Percentiles rank a stretch among this genome's conserved stretches.
phyloP scores from a whole-genome alignment of 345 rosid genomes.

The Garcia nutans region DNA sequence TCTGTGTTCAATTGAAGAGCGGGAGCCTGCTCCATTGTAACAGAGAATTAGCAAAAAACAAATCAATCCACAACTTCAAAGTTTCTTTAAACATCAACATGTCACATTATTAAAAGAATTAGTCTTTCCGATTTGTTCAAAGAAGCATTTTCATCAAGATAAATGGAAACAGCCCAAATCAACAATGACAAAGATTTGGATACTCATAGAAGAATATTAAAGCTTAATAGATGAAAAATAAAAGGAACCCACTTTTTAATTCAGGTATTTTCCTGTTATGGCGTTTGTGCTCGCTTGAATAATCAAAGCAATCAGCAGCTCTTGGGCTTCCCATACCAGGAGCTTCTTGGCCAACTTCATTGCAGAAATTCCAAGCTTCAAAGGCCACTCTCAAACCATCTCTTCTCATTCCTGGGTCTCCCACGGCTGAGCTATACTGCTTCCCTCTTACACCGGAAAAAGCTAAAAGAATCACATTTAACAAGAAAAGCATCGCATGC shows the following conservation, averaged over 20 bases:
- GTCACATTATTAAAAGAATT: not conserved
- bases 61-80: not conserved
- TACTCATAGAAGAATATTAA: not conserved
- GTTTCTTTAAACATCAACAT: not conserved
- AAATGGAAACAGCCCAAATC: constrained; percentile 1
- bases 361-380: constrained; percentile 41
- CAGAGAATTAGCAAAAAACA: not conserved
- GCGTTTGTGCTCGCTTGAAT: constrained; percentile 25
- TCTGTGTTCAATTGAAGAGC: constrained; percentile 29
- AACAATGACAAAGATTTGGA: not conserved
- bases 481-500: constrained; percentile 16
- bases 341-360: constrained; percentile 33
- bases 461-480: constrained; percentile 32
- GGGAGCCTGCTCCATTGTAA: constrained; percentile 34
- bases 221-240: not conserved
- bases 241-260: constrained; percentile 4
- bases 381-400: constrained; percentile 38
- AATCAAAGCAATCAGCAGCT: constrained; percentile 39
- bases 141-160: not conserved
- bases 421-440: constrained; percentile 43
- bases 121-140: not conserved
- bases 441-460: constrained; percentile 10
- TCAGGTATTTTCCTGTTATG: constrained; percentile 12
- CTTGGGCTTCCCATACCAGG: constrained; percentile 33
- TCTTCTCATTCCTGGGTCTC: constrained; percentile 33